Evolutionary conservation across 1,139 yeast species (phyloP).

Genomic region (Debaryomyces fabryi): DNA sequence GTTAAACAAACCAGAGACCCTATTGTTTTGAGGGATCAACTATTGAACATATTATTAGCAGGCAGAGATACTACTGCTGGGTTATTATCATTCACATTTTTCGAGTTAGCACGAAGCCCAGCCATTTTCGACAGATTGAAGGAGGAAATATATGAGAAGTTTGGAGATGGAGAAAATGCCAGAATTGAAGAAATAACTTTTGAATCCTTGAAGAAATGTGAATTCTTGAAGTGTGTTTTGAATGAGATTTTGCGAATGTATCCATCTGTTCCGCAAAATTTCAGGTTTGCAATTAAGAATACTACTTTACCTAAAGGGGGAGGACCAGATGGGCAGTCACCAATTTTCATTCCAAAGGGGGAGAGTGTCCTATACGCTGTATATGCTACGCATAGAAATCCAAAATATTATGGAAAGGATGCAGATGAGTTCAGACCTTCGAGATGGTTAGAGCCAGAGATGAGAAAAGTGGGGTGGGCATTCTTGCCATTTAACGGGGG

Average conservation of each 20-base stretch:
- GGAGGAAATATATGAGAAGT: slow-evolving; percentile 34
- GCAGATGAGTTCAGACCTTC: slow-evolving; percentile 49
- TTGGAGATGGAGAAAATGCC: slow-evolving; percentile 34
- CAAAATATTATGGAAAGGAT: slow-evolving; percentile 48
- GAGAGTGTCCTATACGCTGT: slow-evolving; percentile 41
- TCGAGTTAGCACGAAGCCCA: slow-evolving; percentile 49
- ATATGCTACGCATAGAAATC: slow-evolving; percentile 44
- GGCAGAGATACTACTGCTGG: slow-evolving; percentile 65
- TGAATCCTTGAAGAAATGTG: slow-evolving; percentile 52
- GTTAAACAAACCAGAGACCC: slow-evolving; percentile 55
- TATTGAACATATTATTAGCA: slow-evolving; percentile 54
- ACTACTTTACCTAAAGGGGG: slow-evolving; percentile 59
- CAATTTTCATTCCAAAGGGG: slow-evolving; percentile 48
- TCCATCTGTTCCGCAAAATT: slow-evolving; percentile 57
- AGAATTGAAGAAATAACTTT: slow-evolving; percentile 34
- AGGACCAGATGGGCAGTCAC: slow-evolving; percentile 45
- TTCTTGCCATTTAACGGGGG: slow-evolving; percentile 63
- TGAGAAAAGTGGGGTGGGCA: slow-evolving; percentile 49
- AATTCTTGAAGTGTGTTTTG: slow-evolving; percentile 49
- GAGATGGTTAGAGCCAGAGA: slow-evolving; percentile 41
- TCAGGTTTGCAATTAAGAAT: slow-evolving; percentile 44
- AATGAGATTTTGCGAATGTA: slow-evolving; percentile 55
- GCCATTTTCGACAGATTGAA: slow-evolving; percentile 41
- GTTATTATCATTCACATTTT: slow-evolving; percentile 49
- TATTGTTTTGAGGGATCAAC: slow-evolving; percentile 51